Base-by-base conservation (phyloP, 2,329 filamentous ascomycete species). In the Botryotinia globosa region DNA sequence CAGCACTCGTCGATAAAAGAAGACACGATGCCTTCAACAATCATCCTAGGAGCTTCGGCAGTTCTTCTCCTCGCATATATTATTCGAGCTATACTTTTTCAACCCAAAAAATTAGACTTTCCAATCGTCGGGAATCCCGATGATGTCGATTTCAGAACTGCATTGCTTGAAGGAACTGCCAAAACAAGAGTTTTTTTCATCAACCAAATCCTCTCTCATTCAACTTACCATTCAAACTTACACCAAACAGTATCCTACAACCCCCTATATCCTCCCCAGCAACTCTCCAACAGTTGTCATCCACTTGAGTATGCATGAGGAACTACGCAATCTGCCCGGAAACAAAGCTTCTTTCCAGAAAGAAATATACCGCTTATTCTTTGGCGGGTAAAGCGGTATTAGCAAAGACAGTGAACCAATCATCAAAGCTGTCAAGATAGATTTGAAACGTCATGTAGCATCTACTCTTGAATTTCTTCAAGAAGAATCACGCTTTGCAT, bases 381-480 rank as follows among this genome's bases (percentile, higher is more conserved):
- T 32, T 9, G 48, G 25, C 22, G 14, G 25, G 22, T 12, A 69
- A n/a, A 69, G n/a, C 18, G n/a, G 66, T 32, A 59, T 69, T 25
- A 37, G 48, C 5, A 32, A 37, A 14, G 34, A 56, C 4, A 42
- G 9, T 22, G 65, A 62, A 4, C 75, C 73, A 14, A 16, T 75
- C 3, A 72, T 75, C 44, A 48, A 71, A 44, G 72, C 76, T 25
- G 62, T 79, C 29, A 78, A 76, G 32, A 42, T 68, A 34, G 76
- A 80, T 59, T 74, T 79, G 20, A 79, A 77, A 3, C 74, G 76
- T 25, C 73, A 78, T 34, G 73, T 80, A 37, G 74, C 73, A 12
- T 73, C 65, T 18, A 72, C 74, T 12, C 54, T 79, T 2, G 69
- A 72, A 54, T 69, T 70, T 29, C 62, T 79, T 0, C 77, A 79